Conservation (phyloP, 495 filamentous ascomycete genomes). For the Neurospora intermedia region DNA sequence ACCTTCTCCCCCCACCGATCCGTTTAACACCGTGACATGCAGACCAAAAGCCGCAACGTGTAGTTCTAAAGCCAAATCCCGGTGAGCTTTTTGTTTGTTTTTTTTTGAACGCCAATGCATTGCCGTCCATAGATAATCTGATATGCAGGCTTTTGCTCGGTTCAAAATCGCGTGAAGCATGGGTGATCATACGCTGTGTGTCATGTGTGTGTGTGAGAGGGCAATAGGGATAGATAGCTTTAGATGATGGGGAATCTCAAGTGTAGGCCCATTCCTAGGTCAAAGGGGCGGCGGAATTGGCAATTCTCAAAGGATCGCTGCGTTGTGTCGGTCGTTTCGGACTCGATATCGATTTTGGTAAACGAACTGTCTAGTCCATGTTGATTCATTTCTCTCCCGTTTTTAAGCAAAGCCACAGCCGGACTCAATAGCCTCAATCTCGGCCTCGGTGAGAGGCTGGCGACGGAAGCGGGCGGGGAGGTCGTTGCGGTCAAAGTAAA, state of each 20-base stretch:
- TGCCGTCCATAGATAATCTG: background rate
- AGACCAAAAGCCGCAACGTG: background rate
- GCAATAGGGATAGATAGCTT: background rate
- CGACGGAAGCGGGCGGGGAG: conserved; percentile 76
- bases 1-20: background rate
- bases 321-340: background rate
- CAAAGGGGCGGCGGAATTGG: background rate
- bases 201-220: background rate
- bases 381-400: background rate
- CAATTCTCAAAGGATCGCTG: background rate
- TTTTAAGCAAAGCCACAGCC: conserved; percentile 54
- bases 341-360: background rate
- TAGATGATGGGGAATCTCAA: background rate
- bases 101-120: background rate
- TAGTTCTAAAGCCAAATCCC: background rate
- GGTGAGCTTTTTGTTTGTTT: background rate
- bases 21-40: background rate
- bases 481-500: conserved; percentile 82
- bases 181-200: background rate
- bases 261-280: background rate
- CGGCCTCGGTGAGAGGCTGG: conserved; percentile 55
- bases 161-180: background rate
- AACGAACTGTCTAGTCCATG: background rate
- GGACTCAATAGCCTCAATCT: conserved; percentile 93
- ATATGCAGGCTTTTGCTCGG: background rate